A percentile compares a stretch with the other conserved stretches of the same genome.
These are phyloP conservation scores for Rhynchospora breviuscula DNA, from an alignment of 176 grass and related monocot species.

Conservation along the genomic window DNA sequence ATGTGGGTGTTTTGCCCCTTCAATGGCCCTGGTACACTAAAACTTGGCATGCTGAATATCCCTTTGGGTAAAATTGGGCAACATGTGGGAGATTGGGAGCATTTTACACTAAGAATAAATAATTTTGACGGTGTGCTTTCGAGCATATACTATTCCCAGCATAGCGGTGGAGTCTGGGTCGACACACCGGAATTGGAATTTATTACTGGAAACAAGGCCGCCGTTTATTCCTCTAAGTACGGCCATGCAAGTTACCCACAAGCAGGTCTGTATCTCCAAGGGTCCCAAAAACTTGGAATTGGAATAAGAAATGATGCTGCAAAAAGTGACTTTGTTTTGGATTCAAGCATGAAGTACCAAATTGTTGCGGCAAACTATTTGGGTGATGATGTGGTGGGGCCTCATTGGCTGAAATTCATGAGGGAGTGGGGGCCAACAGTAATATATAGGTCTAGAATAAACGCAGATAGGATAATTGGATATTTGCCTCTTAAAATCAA, in stretches of 20 bases:
- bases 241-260: conserved; percentile 79
- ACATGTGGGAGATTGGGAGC: conserved; percentile 93
- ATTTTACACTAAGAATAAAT: conserved; percentile 73
- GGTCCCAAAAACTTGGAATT: conserved; percentile 48
- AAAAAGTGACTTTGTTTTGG: conserved; percentile 22
- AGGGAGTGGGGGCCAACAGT: conserved; percentile 79
- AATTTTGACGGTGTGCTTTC: conserved; percentile 77
- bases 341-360: conserved; percentile 57
- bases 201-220: conserved; percentile 41
- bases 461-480: conserved; percentile 36
- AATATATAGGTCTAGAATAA: conserved; percentile 44
- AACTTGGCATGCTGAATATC: conserved; percentile 46
- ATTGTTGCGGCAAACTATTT: conserved; percentile 65
- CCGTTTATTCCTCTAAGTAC: conserved; percentile 58
- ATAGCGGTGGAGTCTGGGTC: conserved; percentile 56
- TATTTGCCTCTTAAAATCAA: conserved; percentile 36
- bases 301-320: conserved; percentile 47
- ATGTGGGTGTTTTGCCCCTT: conserved; percentile 97
- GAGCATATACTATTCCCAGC: conserved; percentile 60
- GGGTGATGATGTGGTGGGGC: conserved; percentile 46
- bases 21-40: conserved; percentile 72
- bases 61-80: conserved; percentile 57
- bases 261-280: conserved; percentile 60
- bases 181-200: conserved; percentile 66
- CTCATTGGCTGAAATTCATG: conserved; percentile 77